Percentiles rank a stretch among this genome's conserved stretches.
Evolutionary conservation across 1,139 yeast genomes (phyloP).

Genomic region (Hansenula sp.): DNA sequence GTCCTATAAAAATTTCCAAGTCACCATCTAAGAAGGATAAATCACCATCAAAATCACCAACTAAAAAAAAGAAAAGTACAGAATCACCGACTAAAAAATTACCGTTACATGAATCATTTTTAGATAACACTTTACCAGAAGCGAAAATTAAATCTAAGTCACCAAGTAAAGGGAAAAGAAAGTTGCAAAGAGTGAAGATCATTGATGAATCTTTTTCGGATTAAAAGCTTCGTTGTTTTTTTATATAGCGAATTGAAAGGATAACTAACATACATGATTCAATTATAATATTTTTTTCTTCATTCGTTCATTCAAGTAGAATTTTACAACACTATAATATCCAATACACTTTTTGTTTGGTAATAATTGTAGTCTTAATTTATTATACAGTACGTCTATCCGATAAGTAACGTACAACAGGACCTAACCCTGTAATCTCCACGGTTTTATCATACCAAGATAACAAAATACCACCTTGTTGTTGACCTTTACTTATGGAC

Average conservation of each 20-base stretch:
- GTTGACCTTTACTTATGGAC: slow-evolving; percentile 73
- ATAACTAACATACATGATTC: too few relatives aligned
- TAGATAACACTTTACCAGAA: slow-evolving; percentile 11
- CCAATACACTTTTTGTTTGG: too few relatives aligned
- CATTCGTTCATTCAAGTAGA: too few relatives aligned
- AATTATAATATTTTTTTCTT: too few relatives aligned
- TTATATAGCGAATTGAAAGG: background rate
- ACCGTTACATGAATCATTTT: slow-evolving; percentile 11
- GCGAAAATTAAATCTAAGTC: slow-evolving; percentile 12
- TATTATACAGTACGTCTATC: slow-evolving; percentile 75
- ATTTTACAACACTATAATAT: too few relatives aligned
- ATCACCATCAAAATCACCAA: slow-evolving; percentile 4
- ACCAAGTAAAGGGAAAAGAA: slow-evolving; percentile 14
- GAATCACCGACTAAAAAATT: slow-evolving; percentile 10
- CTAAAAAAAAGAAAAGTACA: background rate
- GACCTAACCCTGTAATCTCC: slow-evolving; percentile 82
- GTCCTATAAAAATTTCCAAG: slow-evolving; percentile 11
- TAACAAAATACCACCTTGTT: slow-evolving; percentile 81
- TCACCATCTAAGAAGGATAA: slow-evolving; percentile 1
- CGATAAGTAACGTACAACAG: slow-evolving; percentile 79
- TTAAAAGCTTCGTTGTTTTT: background rate
- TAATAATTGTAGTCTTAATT: too few relatives aligned
- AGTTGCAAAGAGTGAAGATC: slow-evolving; percentile 12
- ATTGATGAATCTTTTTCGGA: slow-evolving; percentile 10
- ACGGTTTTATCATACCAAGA: slow-evolving; percentile 92